Conservation (phyloP, 106 monocot genomes). For the Phalaenopsis aphrodite region DNA sequence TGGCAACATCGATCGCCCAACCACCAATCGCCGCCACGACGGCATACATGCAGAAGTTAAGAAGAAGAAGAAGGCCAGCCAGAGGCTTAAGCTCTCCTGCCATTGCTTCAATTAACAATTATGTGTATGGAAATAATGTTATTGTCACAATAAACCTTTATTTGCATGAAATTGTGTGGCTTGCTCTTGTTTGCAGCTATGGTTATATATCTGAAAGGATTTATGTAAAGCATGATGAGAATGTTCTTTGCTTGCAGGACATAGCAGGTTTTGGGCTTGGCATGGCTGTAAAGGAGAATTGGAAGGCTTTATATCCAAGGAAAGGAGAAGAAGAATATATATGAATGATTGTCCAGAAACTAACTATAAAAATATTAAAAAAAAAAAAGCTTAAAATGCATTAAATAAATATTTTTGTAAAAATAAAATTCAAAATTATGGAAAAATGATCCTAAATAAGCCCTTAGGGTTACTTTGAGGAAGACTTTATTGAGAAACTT, state of each 20-base stretch:
- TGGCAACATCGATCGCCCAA: constrained; percentile 67
- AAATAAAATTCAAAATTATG: too few species aligned
- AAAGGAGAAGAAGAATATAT: constrained; percentile 8
- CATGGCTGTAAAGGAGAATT: background rate
- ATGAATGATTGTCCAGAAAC: background rate
- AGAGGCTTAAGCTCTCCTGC: constrained; percentile 23
- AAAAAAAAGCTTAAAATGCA: too few species aligned
- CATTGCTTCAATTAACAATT: background rate
- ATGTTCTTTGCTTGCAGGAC: constrained; percentile 22
- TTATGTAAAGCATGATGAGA: background rate
- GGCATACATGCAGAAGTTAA: constrained; percentile 77
- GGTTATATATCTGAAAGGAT: background rate
- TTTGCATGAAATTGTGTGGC: background rate
- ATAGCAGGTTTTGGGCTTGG: background rate
- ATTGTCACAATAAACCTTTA: background rate
- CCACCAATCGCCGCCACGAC: constrained; percentile 53
- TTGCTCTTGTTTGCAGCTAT: too few species aligned
- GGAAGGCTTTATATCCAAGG: constrained; percentile 1
- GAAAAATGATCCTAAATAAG: too few species aligned
- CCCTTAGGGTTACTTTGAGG: too few species aligned
- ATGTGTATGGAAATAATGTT: background rate
- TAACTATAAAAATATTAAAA: too few species aligned
- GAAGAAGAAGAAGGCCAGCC: constrained; percentile 42
- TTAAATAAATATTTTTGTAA: too few species aligned
- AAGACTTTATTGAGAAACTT: too few species aligned